Base-by-base conservation (phyloP, 202 grass and related monocot genomes). In the Sporobolus alterniflorus region DNA sequence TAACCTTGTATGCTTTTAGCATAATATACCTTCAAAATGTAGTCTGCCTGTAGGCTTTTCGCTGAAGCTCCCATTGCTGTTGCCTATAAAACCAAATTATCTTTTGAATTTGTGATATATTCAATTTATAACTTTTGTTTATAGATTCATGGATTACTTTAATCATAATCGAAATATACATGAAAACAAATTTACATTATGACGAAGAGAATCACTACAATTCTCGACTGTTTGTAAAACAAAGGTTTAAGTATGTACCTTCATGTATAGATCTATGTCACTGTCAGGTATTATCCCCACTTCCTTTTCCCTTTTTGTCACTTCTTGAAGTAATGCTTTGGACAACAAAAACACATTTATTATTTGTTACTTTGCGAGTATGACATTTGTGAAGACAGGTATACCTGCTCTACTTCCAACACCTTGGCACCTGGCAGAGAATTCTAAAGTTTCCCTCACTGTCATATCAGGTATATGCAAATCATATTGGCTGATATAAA, bases 391-490 rank as follows among this genome's bases (percentile, higher is more conserved):
- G 31, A 49, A 51, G 24, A 14, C 6, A 17, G 24, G 6, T 22
- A 7, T 60, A 71, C 75, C 60, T 51, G 61, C 30, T 78, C 75
- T 78, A 32, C 10, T 89, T 20, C 94, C 94, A 77, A 94, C 90
- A 10, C 94, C 94, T 55, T 97, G 94, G 81, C 94, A 97, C 78
- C 94, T 76, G 69, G 94, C 94, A 40, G 94, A 94, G 76, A 97
- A 97, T 60, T 97, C 91, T 30, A 97, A 69, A 17, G 82, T 88
- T 74, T 97, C 91, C 72, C 94, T 90, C 49, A 97, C 94, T 5
- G 94, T 97, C 94, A 94, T 97, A 72, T 97, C 94, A 67, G 91
- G 85, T 64, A 92, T 89, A 67, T 97, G 91, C n/a, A 90, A 76
- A 65, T 97, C 89, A 64, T 97, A 84, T 66, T 97, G 94, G 73